Evolutionary conservation across 805 yeast genomes (phyloP).

Genomic region (Ogataea paradorogensis): DNA sequence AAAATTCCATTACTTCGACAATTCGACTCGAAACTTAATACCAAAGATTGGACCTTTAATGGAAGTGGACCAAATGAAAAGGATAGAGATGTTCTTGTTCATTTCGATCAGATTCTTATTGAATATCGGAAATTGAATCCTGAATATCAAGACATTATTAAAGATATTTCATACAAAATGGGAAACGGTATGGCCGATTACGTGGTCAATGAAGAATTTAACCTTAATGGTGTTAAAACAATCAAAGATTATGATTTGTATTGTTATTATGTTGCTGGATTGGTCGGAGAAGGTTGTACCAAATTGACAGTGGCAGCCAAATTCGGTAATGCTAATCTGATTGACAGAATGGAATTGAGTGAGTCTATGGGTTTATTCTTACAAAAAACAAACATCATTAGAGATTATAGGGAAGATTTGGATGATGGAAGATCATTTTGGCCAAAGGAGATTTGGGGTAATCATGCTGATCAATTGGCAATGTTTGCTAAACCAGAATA

Average conservation of each 20-base stretch:
- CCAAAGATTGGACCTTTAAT: conserved; percentile 76
- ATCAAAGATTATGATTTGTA: conserved; percentile 81
- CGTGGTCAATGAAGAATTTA: conserved; percentile 72
- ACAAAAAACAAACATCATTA: conserved; percentile 93
- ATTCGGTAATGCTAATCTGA: conserved; percentile 56
- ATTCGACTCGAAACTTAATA: conserved; percentile 61
- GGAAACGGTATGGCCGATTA: conserved; percentile 99
- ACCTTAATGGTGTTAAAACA: conserved; percentile 74
- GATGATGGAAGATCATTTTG: conserved; percentile 91
- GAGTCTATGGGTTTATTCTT: conserved; percentile 92
- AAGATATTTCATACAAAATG: conserved; percentile 79
- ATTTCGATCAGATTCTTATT: conserved; percentile 64
- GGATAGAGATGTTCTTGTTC: conserved; percentile 78
- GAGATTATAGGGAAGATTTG: conserved; percentile 91
- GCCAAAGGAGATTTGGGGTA: conserved; percentile 92
- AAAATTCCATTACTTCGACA: conserved; percentile 73
- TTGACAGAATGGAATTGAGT: conserved; percentile 56
- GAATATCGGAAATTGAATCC: conserved; percentile 75
- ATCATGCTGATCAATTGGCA: conserved; percentile 62
- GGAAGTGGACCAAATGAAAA: conserved; percentile 74
- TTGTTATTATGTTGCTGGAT: conserved; percentile 96
- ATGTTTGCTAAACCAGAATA: conserved; percentile 55
- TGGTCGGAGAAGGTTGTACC: conserved; percentile 95
- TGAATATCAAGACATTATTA: conserved; percentile 73
- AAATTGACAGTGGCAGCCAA: conserved; percentile 72